Conservation (phyloP, 345 rosid genomes). For the Mangifera indica region DNA sequence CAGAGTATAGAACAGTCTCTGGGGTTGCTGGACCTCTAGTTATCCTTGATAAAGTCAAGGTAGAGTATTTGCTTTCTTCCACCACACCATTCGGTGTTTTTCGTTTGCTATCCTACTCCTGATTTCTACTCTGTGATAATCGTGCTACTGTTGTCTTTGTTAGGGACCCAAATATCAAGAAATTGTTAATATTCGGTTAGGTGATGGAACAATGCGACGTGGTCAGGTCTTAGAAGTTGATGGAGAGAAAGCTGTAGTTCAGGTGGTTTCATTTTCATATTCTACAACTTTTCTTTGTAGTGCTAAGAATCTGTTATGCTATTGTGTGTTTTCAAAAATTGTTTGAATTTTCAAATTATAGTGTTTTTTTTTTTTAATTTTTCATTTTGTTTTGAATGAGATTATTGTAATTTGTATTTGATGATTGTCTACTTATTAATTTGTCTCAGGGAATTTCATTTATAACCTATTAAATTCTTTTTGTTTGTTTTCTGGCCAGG, state of each 20-base stretch:
- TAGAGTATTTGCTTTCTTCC: slow-evolving; percentile 23
- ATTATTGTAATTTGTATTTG: not conserved
- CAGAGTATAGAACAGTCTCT: slow-evolving; percentile 95
- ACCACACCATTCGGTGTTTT: not conserved
- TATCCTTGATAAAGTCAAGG: slow-evolving; percentile 95
- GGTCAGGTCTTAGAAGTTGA: slow-evolving; percentile 99
- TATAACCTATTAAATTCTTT: not conserved
- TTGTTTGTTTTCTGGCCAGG: slow-evolving; percentile 38
- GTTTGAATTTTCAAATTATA: not conserved
- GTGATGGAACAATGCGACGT: slow-evolving; percentile 89
- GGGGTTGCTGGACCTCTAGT: slow-evolving; percentile 99
- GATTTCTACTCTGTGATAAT: not conserved
- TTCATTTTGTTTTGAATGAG: not conserved
- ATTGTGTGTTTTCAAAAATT: not conserved
- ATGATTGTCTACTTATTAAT: not conserved
- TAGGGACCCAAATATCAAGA: slow-evolving; percentile 98
- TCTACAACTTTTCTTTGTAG: not conserved
- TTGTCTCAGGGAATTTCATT: not conserved
- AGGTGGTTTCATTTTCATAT: slow-evolving; percentile 43
- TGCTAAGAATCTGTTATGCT: not conserved
- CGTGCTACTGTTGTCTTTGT: not conserved
- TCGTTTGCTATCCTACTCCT: not conserved
- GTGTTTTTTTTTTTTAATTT: too few species aligned
- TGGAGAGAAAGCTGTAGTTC: slow-evolving; percentile 98
- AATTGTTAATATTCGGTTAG: slow-evolving; percentile 91